Base-by-base conservation (phyloP, 2,329 filamentous ascomycete genomes). In the Cladosporium oxysporum region DNA sequence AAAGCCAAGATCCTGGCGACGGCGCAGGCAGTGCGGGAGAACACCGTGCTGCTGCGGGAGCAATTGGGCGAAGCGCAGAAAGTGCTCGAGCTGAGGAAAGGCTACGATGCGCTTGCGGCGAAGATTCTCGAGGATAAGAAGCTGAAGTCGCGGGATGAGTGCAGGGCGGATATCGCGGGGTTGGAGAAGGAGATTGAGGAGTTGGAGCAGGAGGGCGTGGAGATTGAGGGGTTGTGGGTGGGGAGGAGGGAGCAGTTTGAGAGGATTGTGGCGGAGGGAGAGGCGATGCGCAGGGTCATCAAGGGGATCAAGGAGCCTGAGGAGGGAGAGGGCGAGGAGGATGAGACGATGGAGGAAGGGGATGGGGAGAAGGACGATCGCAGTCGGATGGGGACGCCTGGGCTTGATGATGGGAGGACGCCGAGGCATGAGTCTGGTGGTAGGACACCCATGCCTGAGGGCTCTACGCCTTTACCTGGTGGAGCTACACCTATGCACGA, bases 241-340 rank as follows among this genome's bases (percentile, higher is more conserved):
- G 93, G 96, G 79, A 85, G 94, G 47, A 84, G 90, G 68, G 91
- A 92, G 71, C 92, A 97, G 79, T 97, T 97, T 78, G 91, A 90
- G 66, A 86, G 88, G 65, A 93, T 98, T 73, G 91, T 97, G 76
- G 91, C 93, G 67, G 94, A 97, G 81, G 92, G 92, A n/a, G 91
- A 91, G 86, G 85, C 91, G 69, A 84, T 98, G 77, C 84, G 93
- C 66, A 85, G 91, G 58, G 84, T 96, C 76, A 97, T 98, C 74
- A 88, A 93, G 67, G 93, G 97, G 74, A 94, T 97, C 83, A 96
- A 97, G 80, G 93, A 97, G 79, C 91, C 95, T 0, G 93, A 97
- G 79, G 84, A 92, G 50, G 86, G 92, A 64, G 92, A 96, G 77
- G 92, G 92, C 87, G 86, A 87, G 65, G 88, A 83, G 18, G 83